phyloP scores from a whole-genome alignment of 208 protist genomes.

The Acanthamoeba polyphaga region DNA sequence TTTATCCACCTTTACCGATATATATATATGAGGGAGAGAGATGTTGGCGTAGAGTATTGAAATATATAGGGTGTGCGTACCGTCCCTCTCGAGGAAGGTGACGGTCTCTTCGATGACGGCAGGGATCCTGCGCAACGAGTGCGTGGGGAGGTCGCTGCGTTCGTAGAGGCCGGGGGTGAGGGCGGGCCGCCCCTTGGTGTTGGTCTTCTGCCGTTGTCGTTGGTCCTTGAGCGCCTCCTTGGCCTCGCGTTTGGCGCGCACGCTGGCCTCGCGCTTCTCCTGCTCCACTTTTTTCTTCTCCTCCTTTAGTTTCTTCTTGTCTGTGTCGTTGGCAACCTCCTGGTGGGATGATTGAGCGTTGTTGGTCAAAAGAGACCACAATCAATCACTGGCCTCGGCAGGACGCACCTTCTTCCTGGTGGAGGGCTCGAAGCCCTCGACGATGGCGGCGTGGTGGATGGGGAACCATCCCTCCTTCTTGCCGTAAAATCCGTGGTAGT shows the following conservation, averaged over 20 bases:
- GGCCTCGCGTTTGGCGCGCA: constrained; percentile 16
- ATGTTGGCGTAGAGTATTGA: too few relatives aligned
- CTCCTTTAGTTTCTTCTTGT: constrained; percentile 43
- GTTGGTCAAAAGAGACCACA: background rate
- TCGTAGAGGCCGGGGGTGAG: background rate
- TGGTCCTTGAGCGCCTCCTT: background rate
- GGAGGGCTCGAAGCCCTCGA: background rate
- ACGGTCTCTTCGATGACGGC: constrained; percentile 45
- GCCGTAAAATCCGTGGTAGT: constrained; percentile 32
- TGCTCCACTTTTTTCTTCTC: constrained; percentile 28
- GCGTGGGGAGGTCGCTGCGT: background rate
- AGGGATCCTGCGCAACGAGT: constrained; percentile 27
- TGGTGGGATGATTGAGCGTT: background rate
- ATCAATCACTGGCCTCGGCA: too few relatives aligned
- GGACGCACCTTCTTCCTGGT: background rate
- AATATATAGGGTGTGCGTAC: background rate
- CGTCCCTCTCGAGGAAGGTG: constrained; percentile 1
- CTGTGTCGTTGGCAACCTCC: background rate
- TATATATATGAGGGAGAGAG: too few relatives aligned
- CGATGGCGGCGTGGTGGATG: constrained; percentile 21
- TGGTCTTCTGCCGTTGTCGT: background rate
- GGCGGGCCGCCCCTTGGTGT: background rate
- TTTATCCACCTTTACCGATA: too few relatives aligned
- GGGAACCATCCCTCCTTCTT: constrained; percentile 67
- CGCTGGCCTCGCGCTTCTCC: background rate